A percentile compares a stretch with the other conserved stretches of the same genome.
These are phyloP conservation scores for Amphicarpaea edgeworthii DNA, from an alignment of 306 rosid species.

Conservation along the genomic window DNA sequence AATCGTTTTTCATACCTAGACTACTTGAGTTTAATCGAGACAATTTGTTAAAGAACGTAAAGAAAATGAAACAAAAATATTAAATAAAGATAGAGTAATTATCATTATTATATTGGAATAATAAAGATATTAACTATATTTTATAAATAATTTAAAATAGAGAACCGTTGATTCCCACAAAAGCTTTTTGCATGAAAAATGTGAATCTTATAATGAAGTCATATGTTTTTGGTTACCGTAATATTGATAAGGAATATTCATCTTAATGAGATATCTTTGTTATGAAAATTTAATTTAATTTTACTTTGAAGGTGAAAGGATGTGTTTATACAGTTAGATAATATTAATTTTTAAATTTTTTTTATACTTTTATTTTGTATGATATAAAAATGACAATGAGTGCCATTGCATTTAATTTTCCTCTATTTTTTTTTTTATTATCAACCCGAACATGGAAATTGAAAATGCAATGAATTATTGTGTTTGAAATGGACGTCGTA, in stretches of 20 bases:
- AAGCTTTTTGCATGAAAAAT: no score
- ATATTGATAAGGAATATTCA: no score
- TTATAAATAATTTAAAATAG: no score
- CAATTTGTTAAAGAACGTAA: background rate
- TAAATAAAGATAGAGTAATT: background rate
- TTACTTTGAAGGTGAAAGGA: no score
- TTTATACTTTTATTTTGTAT: background rate
- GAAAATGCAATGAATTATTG: background rate
- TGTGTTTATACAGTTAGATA: no score
- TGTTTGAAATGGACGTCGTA: conserved; percentile 10
- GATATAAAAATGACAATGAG: background rate
- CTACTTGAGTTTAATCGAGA: background rate
- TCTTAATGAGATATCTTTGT: no score
- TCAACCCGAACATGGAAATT: background rate
- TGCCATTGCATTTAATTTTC: background rate
- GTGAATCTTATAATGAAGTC: background rate
- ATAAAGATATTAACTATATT: background rate
- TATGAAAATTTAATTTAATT: no score
- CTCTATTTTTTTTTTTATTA: background rate
- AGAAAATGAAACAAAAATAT: background rate
- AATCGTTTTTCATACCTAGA: background rate
- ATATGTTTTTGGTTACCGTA: no score
- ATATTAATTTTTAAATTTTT: no score
- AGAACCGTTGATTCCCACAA: no score
- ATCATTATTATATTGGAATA: background rate